These are phyloP conservation scores for Ophiostoma novo-ulmi DNA, from an alignment of 2,329 filamentous ascomycete species.

Conservation along the genomic window DNA sequence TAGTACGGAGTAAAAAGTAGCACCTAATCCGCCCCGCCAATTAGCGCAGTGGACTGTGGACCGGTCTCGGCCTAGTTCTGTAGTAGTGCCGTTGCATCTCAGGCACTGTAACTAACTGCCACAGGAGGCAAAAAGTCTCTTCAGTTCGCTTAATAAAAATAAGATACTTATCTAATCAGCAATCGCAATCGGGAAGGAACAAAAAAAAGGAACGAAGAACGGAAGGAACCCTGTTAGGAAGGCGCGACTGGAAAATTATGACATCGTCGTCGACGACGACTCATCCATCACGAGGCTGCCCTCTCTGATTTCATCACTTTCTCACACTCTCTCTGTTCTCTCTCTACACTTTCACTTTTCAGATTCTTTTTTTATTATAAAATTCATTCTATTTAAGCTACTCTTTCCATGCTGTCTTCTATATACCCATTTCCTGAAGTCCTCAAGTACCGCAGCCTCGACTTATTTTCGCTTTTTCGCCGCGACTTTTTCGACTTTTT, in stretches of 20 bases:
- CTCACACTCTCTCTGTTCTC: background rate
- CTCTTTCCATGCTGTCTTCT: background rate
- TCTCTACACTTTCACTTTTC: background rate
- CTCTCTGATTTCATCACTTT: background rate
- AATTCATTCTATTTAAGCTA: background rate
- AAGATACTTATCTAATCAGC: background rate
- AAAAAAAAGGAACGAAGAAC: background rate
- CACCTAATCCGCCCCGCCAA: constrained; percentile 6
- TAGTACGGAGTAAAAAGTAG: background rate
- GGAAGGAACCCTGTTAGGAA: constrained; percentile 2
- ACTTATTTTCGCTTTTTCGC: background rate
- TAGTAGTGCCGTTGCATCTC: too few relatives aligned
- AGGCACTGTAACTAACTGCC: background rate
- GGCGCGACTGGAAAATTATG: background rate
- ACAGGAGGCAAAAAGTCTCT: background rate
- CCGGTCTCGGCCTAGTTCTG: constrained; percentile 12
- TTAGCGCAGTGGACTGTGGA: constrained; percentile 3
- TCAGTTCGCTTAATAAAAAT: background rate
- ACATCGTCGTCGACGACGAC: background rate
- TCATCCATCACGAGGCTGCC: constrained; percentile 3
- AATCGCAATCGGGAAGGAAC: background rate
- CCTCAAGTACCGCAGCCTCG: background rate
- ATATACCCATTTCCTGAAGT: background rate
- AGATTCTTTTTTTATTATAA: background rate
- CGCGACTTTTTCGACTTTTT: constrained; percentile 11